A percentile compares a stretch with the other conserved stretches of the same genome.
These are phyloP conservation scores for Populus simonii DNA, from an alignment of 345 rosid genomes.

Conservation along the genomic window DNA sequence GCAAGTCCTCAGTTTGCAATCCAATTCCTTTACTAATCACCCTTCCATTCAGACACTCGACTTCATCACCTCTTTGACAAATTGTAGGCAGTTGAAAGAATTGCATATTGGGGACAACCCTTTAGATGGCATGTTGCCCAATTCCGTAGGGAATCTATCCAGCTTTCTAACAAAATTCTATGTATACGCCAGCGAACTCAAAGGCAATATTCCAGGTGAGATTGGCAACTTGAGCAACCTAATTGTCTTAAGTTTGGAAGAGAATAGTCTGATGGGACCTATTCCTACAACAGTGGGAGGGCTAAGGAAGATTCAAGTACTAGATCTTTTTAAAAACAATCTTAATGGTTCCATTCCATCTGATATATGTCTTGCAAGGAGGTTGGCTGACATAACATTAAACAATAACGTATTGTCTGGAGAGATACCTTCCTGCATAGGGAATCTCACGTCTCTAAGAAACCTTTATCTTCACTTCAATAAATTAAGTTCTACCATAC, in stretches of 20 bases:
- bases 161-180: not conserved
- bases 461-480: not conserved
- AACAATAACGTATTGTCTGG: not conserved
- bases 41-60: not conserved
- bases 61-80: slow-evolving; percentile 1
- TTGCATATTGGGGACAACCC: not conserved
- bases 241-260: not conserved
- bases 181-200: not conserved
- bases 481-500: not conserved
- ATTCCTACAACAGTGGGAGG: not conserved
- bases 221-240: not conserved
- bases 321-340: not conserved
- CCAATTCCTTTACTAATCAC: not conserved
- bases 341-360: not conserved
- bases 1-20: not conserved
- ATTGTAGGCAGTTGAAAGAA: not conserved
- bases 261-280: not conserved
- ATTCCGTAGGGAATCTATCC: not conserved
- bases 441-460: not conserved
- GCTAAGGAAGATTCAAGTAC: not conserved
- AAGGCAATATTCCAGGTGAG: not conserved
- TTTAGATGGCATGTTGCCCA: not conserved
- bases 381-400: not conserved
- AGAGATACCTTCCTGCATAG: not conserved
- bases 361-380: not conserved